Evolutionary conservation across 257 asterid species (phyloP), one percentile per base, ranked within the genome.

Genomic region (Jaltomata sinuosa): DNA sequence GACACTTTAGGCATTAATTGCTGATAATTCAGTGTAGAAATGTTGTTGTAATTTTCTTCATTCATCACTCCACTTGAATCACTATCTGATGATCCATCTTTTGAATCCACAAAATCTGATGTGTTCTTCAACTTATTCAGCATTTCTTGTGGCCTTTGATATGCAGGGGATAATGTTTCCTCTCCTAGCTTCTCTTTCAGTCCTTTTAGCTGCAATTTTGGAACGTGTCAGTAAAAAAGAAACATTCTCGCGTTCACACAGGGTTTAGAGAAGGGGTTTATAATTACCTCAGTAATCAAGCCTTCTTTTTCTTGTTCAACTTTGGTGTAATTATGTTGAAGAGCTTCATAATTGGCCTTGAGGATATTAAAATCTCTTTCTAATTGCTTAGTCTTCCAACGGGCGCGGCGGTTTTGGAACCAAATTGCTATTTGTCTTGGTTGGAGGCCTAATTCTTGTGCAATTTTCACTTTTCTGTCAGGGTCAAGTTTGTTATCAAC

Each of bases 361-460:
- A 90, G 88, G 38, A 86, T 67, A 12, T 85, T 85, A 83, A 85
- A 89, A 34, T 90, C 92, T 78, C 89, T 89, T 84, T 90, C 92
- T 79, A 90, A 45, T 82, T 90, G 91, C 89, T 90, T 90, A 0
- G 91, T 87, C 67, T 90, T 90, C 90, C 88, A 90, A 0, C 93
- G 82, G 31, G 93, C 93, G 1, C 92, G 88, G 15, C 92, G 88
- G n/a, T 90, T 90, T 50, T 90, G 93, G 85, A 90, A 90, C 93
- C 93, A 90, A 47, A 90, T 89, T 14, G 93, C 92, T 5, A 90
- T 85, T 84, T 90, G 92, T 77, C 93, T 54, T 5, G 93, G 93
- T 72, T 90, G 91, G 27, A 90, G 91, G 42, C 91, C 89, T 53
- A 89, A 69, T 83, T 89, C 93, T 21, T 62, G 86, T 10, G 93